Conservation (phyloP, 257 asterid species). For the Primulina huaijiensis region DNA sequence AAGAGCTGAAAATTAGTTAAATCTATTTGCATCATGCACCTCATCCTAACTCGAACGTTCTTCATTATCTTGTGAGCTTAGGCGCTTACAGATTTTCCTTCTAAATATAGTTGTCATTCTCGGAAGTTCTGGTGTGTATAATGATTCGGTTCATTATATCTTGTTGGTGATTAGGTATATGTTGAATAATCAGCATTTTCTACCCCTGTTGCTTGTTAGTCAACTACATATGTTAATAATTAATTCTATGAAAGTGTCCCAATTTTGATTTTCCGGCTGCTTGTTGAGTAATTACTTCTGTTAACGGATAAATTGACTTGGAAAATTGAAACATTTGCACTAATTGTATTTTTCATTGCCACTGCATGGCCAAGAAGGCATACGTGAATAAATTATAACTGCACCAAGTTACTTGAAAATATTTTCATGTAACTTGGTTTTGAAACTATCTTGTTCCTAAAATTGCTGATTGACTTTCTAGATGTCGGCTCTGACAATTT, state of each 20-base stretch:
- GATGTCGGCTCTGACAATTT: neutral
- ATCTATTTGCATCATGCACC: neutral
- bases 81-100: neutral
- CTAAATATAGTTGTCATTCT: conserved; percentile 1
- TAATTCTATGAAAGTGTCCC: neutral
- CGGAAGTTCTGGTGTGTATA: conserved; percentile 3
- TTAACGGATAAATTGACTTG: conserved; percentile 9
- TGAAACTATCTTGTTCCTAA: neutral
- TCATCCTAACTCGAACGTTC: neutral
- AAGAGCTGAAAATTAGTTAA: neutral
- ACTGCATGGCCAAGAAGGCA: neutral
- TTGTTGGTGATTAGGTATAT: conserved; percentile 5
- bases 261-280: neutral
- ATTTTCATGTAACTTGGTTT: neutral
- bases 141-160: neutral
- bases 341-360: neutral
- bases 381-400: neutral
- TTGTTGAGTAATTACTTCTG: conserved; percentile 11
- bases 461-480: neutral
- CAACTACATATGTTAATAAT: conserved; percentile 5
- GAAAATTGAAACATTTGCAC: neutral
- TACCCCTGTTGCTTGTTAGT: conserved; percentile 1
- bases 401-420: neutral
- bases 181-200: neutral
- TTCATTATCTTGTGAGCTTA: neutral